Conservation (phyloP, 345 rosid genomes). For the Zanthoxylum bungeanum region DNA sequence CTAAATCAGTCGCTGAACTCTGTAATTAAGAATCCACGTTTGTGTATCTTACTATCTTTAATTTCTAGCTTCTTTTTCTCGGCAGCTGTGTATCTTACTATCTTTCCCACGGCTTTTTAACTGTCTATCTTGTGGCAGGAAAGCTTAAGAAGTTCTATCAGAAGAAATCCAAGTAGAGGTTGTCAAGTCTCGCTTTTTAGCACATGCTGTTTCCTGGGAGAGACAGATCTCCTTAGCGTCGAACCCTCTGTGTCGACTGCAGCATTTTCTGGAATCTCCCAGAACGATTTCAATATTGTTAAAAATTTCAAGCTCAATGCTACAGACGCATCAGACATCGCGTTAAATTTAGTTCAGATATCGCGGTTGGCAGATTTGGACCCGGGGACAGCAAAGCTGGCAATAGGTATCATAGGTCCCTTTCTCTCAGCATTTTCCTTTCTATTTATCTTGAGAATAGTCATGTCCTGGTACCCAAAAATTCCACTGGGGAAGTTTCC, state of each 20-base stretch:
- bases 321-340: not conserved
- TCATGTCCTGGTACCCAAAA: constrained; percentile 97
- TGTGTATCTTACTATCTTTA: no score
- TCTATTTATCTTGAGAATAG: constrained; percentile 66
- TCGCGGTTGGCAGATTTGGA: constrained; percentile 57
- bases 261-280: not conserved
- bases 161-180: constrained; percentile 7
- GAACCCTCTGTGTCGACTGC: constrained; percentile 11
- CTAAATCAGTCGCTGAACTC: no score
- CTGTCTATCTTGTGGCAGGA: constrained; percentile 29
- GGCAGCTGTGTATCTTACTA: no score
- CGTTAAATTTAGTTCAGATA: constrained; percentile 17
- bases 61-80: no score
- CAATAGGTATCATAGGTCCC: constrained; percentile 66
- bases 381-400: constrained; percentile 71
- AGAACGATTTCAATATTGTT: not conserved
- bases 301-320: constrained; percentile 7
- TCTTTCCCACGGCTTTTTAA: not conserved
- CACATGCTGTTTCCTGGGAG: constrained; percentile 6
- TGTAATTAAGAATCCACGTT: no score
- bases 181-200: not conserved
- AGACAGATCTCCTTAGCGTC: constrained; percentile 5
- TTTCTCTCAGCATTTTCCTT: constrained; percentile 67
- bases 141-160: constrained; percentile 10
- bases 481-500: constrained; percentile 85